These are phyloP conservation scores for Trichomonas tenax DNA, from an alignment of 208 protist genomes.

Conservation along the genomic window DNA sequence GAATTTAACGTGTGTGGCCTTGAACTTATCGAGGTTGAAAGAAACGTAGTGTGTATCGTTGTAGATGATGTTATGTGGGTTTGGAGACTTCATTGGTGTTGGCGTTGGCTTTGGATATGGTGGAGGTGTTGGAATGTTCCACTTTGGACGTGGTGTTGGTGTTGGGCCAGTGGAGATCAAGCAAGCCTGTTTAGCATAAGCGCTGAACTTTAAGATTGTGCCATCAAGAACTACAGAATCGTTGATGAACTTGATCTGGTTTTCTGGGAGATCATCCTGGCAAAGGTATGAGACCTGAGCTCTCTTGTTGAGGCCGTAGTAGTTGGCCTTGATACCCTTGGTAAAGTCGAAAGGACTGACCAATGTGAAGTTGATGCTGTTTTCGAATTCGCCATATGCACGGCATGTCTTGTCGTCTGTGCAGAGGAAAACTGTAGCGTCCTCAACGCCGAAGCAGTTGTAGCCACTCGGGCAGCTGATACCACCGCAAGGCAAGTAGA, in stretches of 20 bases:
- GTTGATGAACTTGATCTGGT: background rate
- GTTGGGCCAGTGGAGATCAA: background rate
- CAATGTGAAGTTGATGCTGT: background rate
- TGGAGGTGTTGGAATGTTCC: background rate
- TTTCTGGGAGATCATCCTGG: background rate
- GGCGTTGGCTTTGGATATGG: background rate
- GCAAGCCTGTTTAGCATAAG: background rate
- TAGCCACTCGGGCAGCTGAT: background rate
- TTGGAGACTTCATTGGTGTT: background rate
- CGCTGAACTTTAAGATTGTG: background rate
- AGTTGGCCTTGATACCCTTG: background rate
- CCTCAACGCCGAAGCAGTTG: background rate
- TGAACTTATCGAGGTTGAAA: background rate
- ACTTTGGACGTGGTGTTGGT: background rate
- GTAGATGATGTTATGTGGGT: background rate
- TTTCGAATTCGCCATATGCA: background rate
- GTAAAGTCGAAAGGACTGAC: background rate
- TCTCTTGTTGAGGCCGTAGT: background rate
- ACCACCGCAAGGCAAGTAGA: background rate
- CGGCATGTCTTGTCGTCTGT: background rate
- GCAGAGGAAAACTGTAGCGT: background rate
- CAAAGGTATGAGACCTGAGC: background rate
- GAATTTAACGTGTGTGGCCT: no score
- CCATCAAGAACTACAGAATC: background rate
- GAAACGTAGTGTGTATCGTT: background rate